Evolutionary conservation across 768 basidiomycete genomes (phyloP), one percentile per base, ranked within the genome.

Genomic region (Gymnopilus junonius): DNA sequence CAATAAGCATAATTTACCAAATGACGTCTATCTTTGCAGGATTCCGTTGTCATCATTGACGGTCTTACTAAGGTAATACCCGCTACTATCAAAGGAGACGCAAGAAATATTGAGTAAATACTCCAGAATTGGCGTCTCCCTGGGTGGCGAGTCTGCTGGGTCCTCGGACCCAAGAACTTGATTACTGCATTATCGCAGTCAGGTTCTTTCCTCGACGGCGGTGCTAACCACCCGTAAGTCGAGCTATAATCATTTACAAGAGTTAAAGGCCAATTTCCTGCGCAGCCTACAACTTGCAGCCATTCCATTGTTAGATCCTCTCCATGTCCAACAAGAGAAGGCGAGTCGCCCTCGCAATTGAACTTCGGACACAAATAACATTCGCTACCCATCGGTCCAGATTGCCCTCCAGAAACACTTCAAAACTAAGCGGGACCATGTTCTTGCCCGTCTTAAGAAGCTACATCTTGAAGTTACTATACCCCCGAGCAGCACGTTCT

Each of bases 61-160:
- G 96, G 96, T 39, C 83, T 97, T 54, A 97, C 95, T 4, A 98
- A 97, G 84, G 93, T 89, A 58, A 29, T 37, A 20, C 32, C 43
- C 12, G 7, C 2, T 27, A 27, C 20, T 27, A 8, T 20, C 57
- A 54, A 29, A 17, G 14, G n/a, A 21, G 21, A 11, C 46, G 10
- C 31, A 48, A 56, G 10, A 55, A 63, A 37, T 55, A 14, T 7
- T 48, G 6, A 46, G 1, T 21, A 59, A 10, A 20, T 34, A 59
- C n/a, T n/a, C 37, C 75, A 97, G 91, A 95, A 95, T 76, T 97
- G 92, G 91, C 89, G 95, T 69, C 87, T 96, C 59, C 95, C 95
- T 8, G 96, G 96, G 35, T 98, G 94, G 94, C 86, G 96, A 66
- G 81, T 95, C 40, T 96, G 94, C 78, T 94, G 92, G 95, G 94